Evolutionary conservation across 805 yeast species (phyloP), one percentile per base, ranked within the genome.

Genomic region (Yarrowia porcina): DNA sequence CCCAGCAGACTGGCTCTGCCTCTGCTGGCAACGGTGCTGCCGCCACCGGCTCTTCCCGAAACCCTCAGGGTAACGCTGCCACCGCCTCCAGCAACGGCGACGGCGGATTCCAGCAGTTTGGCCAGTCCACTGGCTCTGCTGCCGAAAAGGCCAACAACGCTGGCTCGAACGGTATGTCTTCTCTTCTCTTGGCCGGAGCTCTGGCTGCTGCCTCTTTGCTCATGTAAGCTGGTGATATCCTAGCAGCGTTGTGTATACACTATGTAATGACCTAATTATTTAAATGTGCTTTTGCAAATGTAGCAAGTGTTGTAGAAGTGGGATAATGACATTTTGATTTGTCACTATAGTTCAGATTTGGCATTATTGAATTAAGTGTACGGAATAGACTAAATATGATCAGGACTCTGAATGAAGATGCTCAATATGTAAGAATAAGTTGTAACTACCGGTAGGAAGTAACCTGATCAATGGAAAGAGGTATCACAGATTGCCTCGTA

Each of bases 11-110:
- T 20, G 49, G 66, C 30, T 54, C 70, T 35, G 63, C 66, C 27
- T n/a, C 18, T 35, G 65, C 39, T n/a, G 59, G 30, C 27, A 63
- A 69, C 30, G 64, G 69, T n/a, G 81, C 60, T 20, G 47, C 64
- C n/a, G 44, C 45, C 27, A 39, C 62, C 20, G 47, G n/a, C 36
- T 32, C 62, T 21, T 12, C 63, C 15, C 36, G 47, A n/a, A 38
- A 61, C 64, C 33, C 38, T 20, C 35, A 52, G 38, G 45, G 60
- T 32, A 54, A 54, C 61, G 47, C 42, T 17, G 33, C 28, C 20
- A 41, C 33, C 4, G 44, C 54, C 41, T 11, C 60, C 36, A 41
- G 33, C 63, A 21, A 47, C 44, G 47, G 63, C 30, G 60, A 52
- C 41, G 59, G 61, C 49, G 42, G 63, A 47, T 36, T 57, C 63